A percentile compares a stretch with the other conserved stretches of the same genome.
Conservation (phyloP, 1,284 basidiomycete genomes). For the Ustanciosporium gigantosporum region DNA sequence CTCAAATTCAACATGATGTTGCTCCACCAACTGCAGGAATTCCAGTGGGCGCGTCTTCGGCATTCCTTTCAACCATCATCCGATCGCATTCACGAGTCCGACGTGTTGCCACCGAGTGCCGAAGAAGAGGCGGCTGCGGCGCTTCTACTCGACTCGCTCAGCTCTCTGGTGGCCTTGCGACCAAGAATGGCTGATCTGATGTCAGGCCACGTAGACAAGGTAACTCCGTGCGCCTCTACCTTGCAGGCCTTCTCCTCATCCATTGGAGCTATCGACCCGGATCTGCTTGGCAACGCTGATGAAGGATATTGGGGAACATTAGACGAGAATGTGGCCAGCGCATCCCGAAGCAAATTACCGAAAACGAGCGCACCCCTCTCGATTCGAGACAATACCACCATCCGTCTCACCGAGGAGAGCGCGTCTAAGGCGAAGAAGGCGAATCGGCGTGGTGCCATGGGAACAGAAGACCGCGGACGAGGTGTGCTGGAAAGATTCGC, state of each 20-base stretch:
- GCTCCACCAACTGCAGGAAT: constrained; percentile 44
- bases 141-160: constrained; percentile 34
- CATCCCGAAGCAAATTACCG: constrained; percentile 12
- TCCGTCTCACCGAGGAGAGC: constrained; percentile 27
- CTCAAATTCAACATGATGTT: constrained; percentile 40
- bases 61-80: constrained; percentile 10
- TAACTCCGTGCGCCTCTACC: constrained; percentile 9
- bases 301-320: constrained; percentile 52
- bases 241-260: constrained; percentile 21
- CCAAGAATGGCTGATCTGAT: constrained; percentile 11
- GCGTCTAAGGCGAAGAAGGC: constrained; percentile 23
- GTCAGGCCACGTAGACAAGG: constrained; percentile 3
- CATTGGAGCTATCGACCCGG: constrained; percentile 38
- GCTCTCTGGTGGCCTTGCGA: constrained; percentile 22
- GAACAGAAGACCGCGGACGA: constrained; percentile 13
- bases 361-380: constrained; percentile 20
- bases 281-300: constrained; percentile 25
- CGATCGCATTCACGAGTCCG: background rate
- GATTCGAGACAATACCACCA: constrained; percentile 37
- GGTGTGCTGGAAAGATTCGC: constrained; percentile 31
- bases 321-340: constrained; percentile 18
- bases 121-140: constrained; percentile 38
- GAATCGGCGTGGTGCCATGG: constrained; percentile 4
- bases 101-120: constrained; percentile 10
- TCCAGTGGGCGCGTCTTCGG: constrained; percentile 49